phyloP scores from a whole-genome alignment of 2,329 filamentous ascomycete species.

The Teratosphaeria viscida region DNA sequence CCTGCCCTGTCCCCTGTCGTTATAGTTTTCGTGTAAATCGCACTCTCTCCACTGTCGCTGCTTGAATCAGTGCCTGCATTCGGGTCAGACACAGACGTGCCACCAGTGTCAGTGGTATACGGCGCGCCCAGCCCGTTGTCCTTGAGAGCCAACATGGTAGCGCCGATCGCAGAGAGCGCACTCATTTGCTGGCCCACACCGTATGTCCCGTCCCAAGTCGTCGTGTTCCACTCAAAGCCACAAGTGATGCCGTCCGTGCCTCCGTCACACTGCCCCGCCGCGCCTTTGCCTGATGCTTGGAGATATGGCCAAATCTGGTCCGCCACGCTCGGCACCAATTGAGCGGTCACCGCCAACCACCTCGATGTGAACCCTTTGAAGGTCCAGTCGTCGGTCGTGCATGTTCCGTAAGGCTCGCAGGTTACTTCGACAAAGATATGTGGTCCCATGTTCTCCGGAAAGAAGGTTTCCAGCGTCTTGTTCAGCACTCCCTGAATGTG shows the following conservation, averaged over 20 bases:
- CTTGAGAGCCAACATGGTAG: conserved; percentile 11
- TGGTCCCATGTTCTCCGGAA: conserved; percentile 16
- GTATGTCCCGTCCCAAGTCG: conserved; percentile 34
- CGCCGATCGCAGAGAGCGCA: conserved; percentile 40
- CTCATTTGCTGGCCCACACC: conserved; percentile 50
- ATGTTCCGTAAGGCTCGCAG: conserved; percentile 30
- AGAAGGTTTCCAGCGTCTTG: conserved; percentile 27
- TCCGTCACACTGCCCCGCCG: conserved; percentile 41
- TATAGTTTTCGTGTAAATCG: conserved; percentile 27
- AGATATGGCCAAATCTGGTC: conserved; percentile 43
- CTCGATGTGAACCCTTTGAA: conserved; percentile 31
- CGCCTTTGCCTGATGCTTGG: conserved; percentile 42
- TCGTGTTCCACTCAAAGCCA: conserved; percentile 32
- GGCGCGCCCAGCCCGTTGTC: conserved; percentile 18
- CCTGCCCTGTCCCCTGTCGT: conserved; percentile 56
- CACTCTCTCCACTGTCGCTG: conserved; percentile 18
- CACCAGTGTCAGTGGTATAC: conserved; percentile 42
- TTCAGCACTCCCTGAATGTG: conserved; percentile 14
- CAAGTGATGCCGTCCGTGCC: conserved; percentile 35
- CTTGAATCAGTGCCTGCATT: conserved; percentile 27
- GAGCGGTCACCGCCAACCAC: conserved; percentile 43
- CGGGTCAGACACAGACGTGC: conserved; percentile 40
- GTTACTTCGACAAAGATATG: conserved; percentile 35
- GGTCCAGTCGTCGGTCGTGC: conserved; percentile 32
- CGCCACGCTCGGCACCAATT: conserved; percentile 47